phyloP scores from a whole-genome alignment of 148 eudicot genomes.

The Vaccinium corymbosum region DNA sequence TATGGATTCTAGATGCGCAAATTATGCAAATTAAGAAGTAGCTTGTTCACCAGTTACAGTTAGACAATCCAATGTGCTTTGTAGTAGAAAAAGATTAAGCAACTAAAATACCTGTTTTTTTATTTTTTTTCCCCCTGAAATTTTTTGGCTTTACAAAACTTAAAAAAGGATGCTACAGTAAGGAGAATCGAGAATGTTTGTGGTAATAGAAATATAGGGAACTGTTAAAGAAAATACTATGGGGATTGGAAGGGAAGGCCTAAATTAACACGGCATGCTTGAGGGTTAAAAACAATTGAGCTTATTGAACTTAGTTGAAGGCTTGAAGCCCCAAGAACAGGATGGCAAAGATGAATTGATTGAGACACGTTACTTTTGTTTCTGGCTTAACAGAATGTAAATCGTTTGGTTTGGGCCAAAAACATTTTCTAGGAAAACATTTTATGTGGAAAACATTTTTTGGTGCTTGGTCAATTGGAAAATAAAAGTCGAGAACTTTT shows the following conservation, averaged over 20 bases:
- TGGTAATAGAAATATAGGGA: background rate
- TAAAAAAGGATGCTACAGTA: background rate
- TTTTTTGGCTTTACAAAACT: background rate
- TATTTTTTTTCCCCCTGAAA: too few relatives aligned
- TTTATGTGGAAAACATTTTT: too few relatives aligned
- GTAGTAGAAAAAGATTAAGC: too few relatives aligned
- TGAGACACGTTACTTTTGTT: background rate
- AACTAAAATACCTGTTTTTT: too few relatives aligned
- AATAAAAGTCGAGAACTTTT: too few relatives aligned
- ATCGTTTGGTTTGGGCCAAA: background rate
- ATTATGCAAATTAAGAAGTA: too few relatives aligned
- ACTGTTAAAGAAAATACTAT: background rate
- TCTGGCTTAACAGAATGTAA: background rate
- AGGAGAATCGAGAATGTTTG: background rate
- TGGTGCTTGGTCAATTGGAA: too few relatives aligned
- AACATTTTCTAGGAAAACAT: too few relatives aligned
- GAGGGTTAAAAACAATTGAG: background rate
- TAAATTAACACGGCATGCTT: background rate
- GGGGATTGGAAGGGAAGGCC: background rate
- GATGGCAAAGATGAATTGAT: background rate
- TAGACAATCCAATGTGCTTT: background rate
- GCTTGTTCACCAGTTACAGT: background rate
- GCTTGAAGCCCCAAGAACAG: background rate
- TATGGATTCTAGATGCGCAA: too few relatives aligned
- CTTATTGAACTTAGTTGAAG: background rate